Base-by-base conservation (phyloP, 1,284 basidiomycete genomes). In the Psilocybe mexicana region DNA sequence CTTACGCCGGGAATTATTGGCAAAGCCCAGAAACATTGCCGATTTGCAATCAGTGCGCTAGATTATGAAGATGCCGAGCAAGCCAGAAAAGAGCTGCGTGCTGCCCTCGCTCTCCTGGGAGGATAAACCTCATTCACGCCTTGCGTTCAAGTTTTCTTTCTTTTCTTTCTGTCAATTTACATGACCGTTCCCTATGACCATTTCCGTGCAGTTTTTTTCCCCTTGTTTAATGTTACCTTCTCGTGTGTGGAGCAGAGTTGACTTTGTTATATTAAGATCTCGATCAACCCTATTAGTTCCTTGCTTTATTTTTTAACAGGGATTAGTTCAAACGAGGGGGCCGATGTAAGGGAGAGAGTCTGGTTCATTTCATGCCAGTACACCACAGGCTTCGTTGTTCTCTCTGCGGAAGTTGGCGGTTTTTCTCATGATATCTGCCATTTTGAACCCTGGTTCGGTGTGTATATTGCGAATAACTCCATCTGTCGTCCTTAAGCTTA, bases 41-140 rank as follows among this genome's bases (percentile, higher is more conserved):
- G 84, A 54, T 96, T 89, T 75, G 95, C 95, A 6, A 93, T 96
- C 59, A 94, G 92, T 23, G 86, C 95, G 18, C 76, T 98, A 57
- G 93, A 97, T 68, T 98, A 94, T 70, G 95, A 97, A 69, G 95
- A 98, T 71, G 79, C 80, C 12, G 89, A 90, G 63, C 89, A 91
- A 63, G 94, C 94, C 24, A 79, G 83, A 66, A 87, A 84, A 69
- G 92, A 97, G 73, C 73, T 97, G 63, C 78, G 84, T 62, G 79
- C 83, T 36, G 94, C 94, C 18, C 75, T 96, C 63, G 80, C 77
- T 36, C 74, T 87, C 58, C 76, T 96, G n/a, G 92, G 87, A 35
- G 77, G 72, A 8, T 75, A 57, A 71, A 52, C n/a, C 12, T 24
- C 35, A 28, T 48, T n/a, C 18, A 25, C 18, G 3, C 45, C 40